phyloP scores from a whole-genome alignment of 768 basidiomycete genomes.

The Russula emetica region DNA sequence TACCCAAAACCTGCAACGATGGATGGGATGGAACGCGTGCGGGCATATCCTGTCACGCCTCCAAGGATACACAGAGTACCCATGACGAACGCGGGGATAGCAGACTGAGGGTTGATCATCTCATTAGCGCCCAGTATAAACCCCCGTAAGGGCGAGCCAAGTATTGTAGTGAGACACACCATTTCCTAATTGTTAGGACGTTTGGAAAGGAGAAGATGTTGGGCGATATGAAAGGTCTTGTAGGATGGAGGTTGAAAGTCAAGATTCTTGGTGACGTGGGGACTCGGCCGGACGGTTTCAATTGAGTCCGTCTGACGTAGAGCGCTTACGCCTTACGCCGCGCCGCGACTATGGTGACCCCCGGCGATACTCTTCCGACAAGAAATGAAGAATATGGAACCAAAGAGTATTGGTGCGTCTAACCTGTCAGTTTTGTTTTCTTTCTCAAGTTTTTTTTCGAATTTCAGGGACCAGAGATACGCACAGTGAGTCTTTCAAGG shows the following conservation, averaged over 20 bases:
- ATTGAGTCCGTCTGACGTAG: too few relatives aligned
- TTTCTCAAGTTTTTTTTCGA: background rate
- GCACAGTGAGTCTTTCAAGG: slow-evolving; percentile 43
- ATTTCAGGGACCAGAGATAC: slow-evolving; percentile 63
- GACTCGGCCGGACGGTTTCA: too few relatives aligned
- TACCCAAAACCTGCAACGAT: slow-evolving; percentile 78
- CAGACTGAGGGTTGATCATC: slow-evolving; percentile 47
- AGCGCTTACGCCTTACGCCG: background rate
- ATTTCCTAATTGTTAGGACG: background rate
- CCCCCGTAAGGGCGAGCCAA: background rate
- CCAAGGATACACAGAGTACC: slow-evolving; percentile 73
- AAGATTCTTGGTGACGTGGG: slow-evolving; percentile 3
- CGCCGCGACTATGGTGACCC: background rate
- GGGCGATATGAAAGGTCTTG: background rate
- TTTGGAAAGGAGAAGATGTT: too few relatives aligned
- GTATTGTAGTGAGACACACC: slow-evolving; percentile 3
- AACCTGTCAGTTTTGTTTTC: background rate
- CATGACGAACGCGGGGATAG: slow-evolving; percentile 75
- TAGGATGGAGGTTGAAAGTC: background rate
- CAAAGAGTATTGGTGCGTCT: slow-evolving; percentile 61
- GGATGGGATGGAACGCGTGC: slow-evolving; percentile 75
- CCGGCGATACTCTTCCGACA: slow-evolving; percentile 42
- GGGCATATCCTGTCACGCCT: slow-evolving; percentile 65
- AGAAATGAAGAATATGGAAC: slow-evolving; percentile 67
- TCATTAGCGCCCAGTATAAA: background rate